phyloP scores from a whole-genome alignment of 495 filamentous ascomycete genomes.

The Patellaria atrata region DNA sequence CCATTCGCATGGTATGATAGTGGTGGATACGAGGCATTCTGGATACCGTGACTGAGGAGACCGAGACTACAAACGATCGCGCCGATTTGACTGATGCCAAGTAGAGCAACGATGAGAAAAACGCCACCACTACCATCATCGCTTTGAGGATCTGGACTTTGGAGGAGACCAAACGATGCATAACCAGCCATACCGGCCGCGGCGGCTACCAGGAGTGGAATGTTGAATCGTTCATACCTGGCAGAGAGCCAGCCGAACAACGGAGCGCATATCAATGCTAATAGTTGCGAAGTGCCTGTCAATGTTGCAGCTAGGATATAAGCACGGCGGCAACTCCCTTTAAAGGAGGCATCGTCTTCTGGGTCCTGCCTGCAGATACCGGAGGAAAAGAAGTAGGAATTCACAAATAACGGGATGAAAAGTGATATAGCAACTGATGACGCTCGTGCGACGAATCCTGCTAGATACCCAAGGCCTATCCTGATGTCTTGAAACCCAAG shows the following conservation, averaged over 20 bases:
- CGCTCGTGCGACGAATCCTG: constrained; percentile 87
- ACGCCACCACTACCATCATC: constrained; percentile 48
- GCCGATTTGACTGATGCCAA: constrained; percentile 87
- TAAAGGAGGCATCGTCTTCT: constrained; percentile 43
- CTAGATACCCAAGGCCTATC: constrained; percentile 78
- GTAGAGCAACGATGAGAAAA: constrained; percentile 59
- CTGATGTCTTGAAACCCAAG: constrained; percentile 61
- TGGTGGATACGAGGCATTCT: too few species aligned
- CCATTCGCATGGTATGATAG: too few species aligned
- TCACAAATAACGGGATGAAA: constrained; percentile 85
- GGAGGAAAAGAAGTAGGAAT: constrained; percentile 71
- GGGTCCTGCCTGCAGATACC: constrained; percentile 53
- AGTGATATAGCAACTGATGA: constrained; percentile 92
- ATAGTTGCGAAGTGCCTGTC: constrained; percentile 74
- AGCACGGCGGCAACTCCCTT: constrained; percentile 64
- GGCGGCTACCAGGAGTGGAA: constrained; percentile 58
- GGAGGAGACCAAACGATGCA: constrained; percentile 49
- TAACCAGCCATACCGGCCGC: constrained; percentile 64
- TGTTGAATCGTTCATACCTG: constrained; percentile 44
- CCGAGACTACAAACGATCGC: constrained; percentile 87
- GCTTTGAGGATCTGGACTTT: constrained; percentile 52
- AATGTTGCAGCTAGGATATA: constrained; percentile 75
- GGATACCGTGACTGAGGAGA: constrained; percentile 63
- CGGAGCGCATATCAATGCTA: constrained; percentile 73
- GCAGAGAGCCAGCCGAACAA: constrained; percentile 70